phyloP scores from a whole-genome alignment of 441 rosid species.

The Adansonia grandidieri region DNA sequence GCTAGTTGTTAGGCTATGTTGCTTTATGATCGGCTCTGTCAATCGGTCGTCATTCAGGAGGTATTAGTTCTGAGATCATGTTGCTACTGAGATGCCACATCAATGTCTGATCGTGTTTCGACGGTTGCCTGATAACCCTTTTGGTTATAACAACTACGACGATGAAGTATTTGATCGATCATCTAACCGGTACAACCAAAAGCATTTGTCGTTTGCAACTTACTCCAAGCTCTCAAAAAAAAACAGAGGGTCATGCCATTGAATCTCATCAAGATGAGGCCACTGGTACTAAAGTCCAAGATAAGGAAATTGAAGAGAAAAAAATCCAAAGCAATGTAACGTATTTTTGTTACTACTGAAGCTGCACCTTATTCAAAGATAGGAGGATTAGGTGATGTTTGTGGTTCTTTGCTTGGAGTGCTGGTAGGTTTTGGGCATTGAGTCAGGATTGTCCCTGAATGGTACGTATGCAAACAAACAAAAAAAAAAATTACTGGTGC shows the following conservation, averaged over 20 bases:
- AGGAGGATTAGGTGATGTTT: conserved; percentile 95
- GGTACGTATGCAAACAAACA: conserved; percentile 54
- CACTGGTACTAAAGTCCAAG: conserved; percentile 40
- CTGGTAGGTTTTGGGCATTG: conserved; percentile 87
- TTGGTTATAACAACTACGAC: too few relatives aligned
- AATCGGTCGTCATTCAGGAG: too few relatives aligned
- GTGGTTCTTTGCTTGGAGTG: conserved; percentile 89
- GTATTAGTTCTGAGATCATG: too few relatives aligned
- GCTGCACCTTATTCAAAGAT: conserved; percentile 95
- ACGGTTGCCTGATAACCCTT: too few relatives aligned
- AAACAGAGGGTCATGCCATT: not conserved
- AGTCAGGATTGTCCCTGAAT: conserved; percentile 86
- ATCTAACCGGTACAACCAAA: too few relatives aligned
- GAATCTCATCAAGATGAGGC: conserved; percentile 31
- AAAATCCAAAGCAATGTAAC: conserved; percentile 37
- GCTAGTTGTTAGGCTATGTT: too few relatives aligned
- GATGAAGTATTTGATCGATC: too few relatives aligned
- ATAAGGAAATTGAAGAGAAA: conserved; percentile 36
- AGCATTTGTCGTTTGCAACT: too few relatives aligned
- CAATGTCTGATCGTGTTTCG: too few relatives aligned
- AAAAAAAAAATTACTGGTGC: conserved; percentile 44
- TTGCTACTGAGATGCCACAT: too few relatives aligned
- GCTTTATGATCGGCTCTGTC: too few relatives aligned
- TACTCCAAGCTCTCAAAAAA: too few relatives aligned
- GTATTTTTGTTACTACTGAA: conserved; percentile 60